A percentile compares a stretch with the other conserved stretches of the same genome.
phyloP scores from a whole-genome alignment of 192 early-diverging fungal genomes.

The Entomortierella parvispora region DNA sequence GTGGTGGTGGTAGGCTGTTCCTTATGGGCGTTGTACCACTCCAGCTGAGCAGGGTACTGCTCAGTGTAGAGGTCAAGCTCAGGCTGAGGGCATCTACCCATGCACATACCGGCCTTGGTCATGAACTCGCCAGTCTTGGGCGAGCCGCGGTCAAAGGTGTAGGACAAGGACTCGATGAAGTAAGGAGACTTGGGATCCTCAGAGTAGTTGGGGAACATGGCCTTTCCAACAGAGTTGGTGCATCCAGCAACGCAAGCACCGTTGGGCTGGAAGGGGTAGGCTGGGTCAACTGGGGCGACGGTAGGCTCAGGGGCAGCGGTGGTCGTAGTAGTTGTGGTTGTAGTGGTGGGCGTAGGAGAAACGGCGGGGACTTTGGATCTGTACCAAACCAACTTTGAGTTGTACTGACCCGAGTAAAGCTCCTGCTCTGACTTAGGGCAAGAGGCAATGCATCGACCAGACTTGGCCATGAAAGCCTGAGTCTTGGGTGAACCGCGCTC shows the following conservation, averaged over 20 bases:
- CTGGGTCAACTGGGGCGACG: not conserved
- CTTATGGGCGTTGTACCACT: constrained; percentile 23
- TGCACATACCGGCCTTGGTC: constrained; percentile 18
- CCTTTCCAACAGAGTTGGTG: constrained; percentile 22
- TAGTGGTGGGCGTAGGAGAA: too few relatives aligned
- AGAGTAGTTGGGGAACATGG: constrained; percentile 34
- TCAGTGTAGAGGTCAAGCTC: constrained; percentile 14
- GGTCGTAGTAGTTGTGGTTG: not conserved
- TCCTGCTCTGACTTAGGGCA: constrained; percentile 12
- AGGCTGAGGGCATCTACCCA: constrained; percentile 8
- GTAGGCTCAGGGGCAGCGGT: constrained; percentile 1
- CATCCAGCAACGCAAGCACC: constrained; percentile 18
- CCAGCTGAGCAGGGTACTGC: constrained; percentile 14
- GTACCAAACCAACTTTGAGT: constrained; percentile 12
- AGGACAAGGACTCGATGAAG: constrained; percentile 23
- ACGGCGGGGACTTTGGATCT: not conserved
- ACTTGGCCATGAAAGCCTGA: constrained; percentile 15
- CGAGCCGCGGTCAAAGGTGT: constrained; percentile 19
- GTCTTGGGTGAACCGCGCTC: constrained; percentile 19
- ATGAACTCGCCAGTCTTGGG: constrained; percentile 13
- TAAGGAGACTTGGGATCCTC: constrained; percentile 38
- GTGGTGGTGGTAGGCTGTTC: not conserved
- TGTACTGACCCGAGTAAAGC: constrained; percentile 15
- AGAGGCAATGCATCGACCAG: constrained; percentile 19
- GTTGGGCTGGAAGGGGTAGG: constrained; percentile 14